Evolutionary conservation across 169 alveolate genomes (phyloP).

Genomic region (Plasmodium malariae): DNA sequence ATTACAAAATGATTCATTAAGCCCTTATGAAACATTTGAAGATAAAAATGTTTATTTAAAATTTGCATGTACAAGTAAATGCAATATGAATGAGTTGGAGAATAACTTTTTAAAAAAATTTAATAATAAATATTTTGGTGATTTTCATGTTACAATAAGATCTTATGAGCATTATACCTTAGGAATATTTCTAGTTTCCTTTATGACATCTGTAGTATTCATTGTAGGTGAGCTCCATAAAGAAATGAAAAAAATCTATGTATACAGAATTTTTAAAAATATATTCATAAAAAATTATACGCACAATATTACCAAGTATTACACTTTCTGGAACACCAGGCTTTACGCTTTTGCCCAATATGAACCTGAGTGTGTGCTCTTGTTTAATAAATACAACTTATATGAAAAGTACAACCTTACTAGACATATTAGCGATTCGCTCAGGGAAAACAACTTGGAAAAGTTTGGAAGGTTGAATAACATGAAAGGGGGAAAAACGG

Average conservation of each 20-base stretch:
- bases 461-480: background rate
- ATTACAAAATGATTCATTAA: background rate
- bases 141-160: conserved; percentile 34
- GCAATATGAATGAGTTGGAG: conserved; percentile 3
- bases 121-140: conserved; percentile 61
- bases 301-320: conserved; percentile 64
- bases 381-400: conserved; percentile 46
- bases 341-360: conserved; percentile 65
- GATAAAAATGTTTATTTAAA: conserved; percentile 34
- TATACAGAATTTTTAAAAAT: conserved; percentile 65
- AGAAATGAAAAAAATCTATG: conserved; percentile 32
- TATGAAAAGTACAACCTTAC: conserved; percentile 25
- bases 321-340: conserved; percentile 63
- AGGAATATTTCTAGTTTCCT: conserved; percentile 37
- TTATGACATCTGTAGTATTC: conserved; percentile 47
- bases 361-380: conserved; percentile 71
- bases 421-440: background rate
- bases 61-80: background rate
- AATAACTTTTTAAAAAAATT: conserved; percentile 40
- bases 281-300: conserved; percentile 47
- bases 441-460: background rate
- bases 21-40: conserved; percentile 6
- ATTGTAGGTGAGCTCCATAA: conserved; percentile 50
- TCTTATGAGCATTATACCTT: conserved; percentile 1
- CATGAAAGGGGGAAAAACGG: background rate